Evolutionary conservation across 306 rosid genomes (phyloP).

Genomic region (Betula pendula): DNA sequence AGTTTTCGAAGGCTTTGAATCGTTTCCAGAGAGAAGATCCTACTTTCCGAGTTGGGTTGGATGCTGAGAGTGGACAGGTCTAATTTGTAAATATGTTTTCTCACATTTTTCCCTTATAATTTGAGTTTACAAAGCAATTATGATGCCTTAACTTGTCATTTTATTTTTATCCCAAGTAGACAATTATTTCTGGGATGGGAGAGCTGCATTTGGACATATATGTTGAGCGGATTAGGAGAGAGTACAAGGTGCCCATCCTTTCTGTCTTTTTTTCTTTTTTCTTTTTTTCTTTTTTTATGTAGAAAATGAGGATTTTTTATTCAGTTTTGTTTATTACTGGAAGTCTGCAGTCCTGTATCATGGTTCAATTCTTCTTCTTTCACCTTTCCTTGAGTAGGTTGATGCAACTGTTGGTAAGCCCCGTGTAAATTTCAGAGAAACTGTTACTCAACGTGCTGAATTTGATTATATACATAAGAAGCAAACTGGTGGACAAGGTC

Average conservation of each 20-base stretch:
- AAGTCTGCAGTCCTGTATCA: conserved; percentile 23
- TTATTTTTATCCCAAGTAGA: conserved; percentile 45
- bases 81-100: conserved; percentile 23
- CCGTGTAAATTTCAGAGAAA: conserved; percentile 98
- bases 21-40: conserved; percentile 99
- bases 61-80: conserved; percentile 98
- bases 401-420: conserved; percentile 98
- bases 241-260: conserved; percentile 65
- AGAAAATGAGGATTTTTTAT: conserved; percentile 2
- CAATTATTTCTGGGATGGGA: conserved; percentile 99
- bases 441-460: conserved; percentile 86
- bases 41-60: conserved; percentile 97
- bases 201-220: conserved; percentile 96
- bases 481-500: conserved; percentile 98
- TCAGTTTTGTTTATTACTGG: conserved; percentile 14
- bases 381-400: conserved; percentile 53
- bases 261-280: neutral
- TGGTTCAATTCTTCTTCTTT: conserved; percentile 19
- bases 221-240: conserved; percentile 93
- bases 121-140: conserved; percentile 7
- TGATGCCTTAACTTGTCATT: conserved; percentile 23
- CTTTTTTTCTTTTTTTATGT: neutral
- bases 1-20: conserved; percentile 98
- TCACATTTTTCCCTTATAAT: neutral
- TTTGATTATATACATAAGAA: conserved; percentile 97